A percentile compares a stretch with the other conserved stretches of the same genome.
These are phyloP conservation scores for Alternaria atra DNA, from an alignment of 2,329 filamentous ascomycete species.

Conservation along the genomic window DNA sequence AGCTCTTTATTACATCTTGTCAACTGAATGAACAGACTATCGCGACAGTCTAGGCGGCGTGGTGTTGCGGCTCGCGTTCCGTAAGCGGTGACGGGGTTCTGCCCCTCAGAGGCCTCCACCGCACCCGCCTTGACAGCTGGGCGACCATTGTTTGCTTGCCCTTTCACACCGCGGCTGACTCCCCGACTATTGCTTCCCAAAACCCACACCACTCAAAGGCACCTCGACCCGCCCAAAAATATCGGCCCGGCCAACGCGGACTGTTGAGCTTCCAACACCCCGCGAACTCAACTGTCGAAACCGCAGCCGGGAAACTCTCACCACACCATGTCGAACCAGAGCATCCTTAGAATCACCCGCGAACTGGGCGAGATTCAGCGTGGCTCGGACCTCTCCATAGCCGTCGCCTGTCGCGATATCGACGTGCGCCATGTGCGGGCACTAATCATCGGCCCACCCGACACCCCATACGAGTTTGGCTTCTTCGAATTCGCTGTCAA, in stretches of 20 bases:
- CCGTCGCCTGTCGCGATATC: conserved; percentile 84
- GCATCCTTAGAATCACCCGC: conserved; percentile 86
- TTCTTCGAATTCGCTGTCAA: conserved; percentile 92
- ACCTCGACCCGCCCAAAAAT: not conserved
- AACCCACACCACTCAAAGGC: not conserved
- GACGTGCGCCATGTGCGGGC: conserved; percentile 90
- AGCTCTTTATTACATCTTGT: conserved; percentile 25
- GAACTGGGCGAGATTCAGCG: conserved; percentile 88
- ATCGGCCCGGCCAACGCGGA: conserved; percentile 1
- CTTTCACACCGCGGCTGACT: not conserved
- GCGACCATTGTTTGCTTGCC: conserved; percentile 11
- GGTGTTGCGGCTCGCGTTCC: conserved; percentile 17
- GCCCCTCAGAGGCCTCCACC: conserved; percentile 24
- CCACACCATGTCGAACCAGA: conserved; percentile 76
- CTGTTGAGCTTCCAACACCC: not conserved
- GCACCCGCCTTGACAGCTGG: conserved; percentile 13
- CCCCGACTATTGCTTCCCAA: not conserved
- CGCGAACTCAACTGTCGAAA: conserved; percentile 3
- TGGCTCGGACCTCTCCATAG: conserved; percentile 83
- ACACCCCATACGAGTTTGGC: conserved; percentile 95
- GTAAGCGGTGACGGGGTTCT: conserved; percentile 21
- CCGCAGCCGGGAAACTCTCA: conserved; percentile 3
- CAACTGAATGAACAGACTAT: conserved; percentile 3
- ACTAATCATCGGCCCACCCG: conserved; percentile 89
- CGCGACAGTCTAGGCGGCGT: conserved; percentile 7